Evolutionary conservation across 768 basidiomycete genomes (phyloP), one percentile per base, ranked within the genome.

Genomic region (Lyophyllum semitale): DNA sequence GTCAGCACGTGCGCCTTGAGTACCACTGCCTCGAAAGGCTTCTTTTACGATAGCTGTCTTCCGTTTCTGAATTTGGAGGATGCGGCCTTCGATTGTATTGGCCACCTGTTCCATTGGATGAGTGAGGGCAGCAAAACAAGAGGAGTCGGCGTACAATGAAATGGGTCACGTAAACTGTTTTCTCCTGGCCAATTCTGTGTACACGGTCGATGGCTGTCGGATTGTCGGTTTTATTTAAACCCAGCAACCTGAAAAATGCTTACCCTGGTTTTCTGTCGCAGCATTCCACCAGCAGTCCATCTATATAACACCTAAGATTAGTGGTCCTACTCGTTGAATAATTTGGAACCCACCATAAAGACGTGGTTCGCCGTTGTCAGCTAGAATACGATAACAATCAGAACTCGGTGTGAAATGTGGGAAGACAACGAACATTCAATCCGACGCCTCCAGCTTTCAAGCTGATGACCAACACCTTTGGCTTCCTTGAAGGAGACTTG

Each of bases 271-370:
- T 66, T 93, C 92, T 4, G 80, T 84, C 0, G 91, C 90, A 4
- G 88, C 83, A 66, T 93, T 93, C 91, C 91, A 93, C 91, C 91
- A 93, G 61, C 90, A 93, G 63, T 93, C 91, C 91, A 93, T 93
- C 91, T 93, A 53, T 9, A 40, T 37, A 30, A 53, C 1, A 23
- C 33, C 11, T 45, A 35, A 37, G 45, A 48, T 62, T 41, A n/a
- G n/a, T 58, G 53, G 55, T 51, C 48, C 8, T 5, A 25, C 15
- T 32, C n/a, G 32, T 11, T 26, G 6, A 17, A 30, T 30, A 3
- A 2, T 38, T 32, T 52, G 38, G 22, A 33, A 63, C 76, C 56
- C 60, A 88, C 91, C 90, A 94, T 90, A 66, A 89, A 93, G 11
- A 93, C 92, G 69, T 93, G 79, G 64, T 93, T 91, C 7, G 92